These are phyloP conservation scores for Nemania abortiva DNA, from an alignment of 2,329 filamentous ascomycete species.

Conservation along the genomic window DNA sequence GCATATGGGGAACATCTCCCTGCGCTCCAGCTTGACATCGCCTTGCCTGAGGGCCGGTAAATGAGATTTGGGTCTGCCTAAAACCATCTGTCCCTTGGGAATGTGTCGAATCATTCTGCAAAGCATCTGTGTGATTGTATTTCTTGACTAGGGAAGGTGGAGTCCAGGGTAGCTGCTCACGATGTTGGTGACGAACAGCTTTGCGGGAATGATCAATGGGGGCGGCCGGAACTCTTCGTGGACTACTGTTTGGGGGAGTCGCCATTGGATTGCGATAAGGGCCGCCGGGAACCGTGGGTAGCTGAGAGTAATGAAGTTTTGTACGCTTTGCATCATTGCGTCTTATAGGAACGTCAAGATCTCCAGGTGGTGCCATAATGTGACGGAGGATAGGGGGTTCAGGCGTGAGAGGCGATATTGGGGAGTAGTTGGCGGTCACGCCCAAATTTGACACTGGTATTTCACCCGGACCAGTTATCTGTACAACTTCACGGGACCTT, in stretches of 20 bases:
- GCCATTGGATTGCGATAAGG: constrained; percentile 47
- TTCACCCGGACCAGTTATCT: constrained; percentile 49
- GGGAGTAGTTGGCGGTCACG: not conserved
- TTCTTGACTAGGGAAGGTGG: constrained; percentile 48
- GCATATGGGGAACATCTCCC: not conserved
- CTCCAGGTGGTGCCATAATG: constrained; percentile 45
- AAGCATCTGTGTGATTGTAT: not conserved
- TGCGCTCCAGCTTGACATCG: constrained; percentile 23
- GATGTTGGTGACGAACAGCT: constrained; percentile 33
- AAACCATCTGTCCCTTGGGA: constrained; percentile 30
- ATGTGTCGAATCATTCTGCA: not conserved
- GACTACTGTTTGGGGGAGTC: constrained; percentile 33
- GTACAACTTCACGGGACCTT: constrained; percentile 58
- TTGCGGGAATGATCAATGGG: constrained; percentile 17
- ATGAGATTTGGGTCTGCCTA: constrained; percentile 48
- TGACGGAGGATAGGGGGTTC: constrained; percentile 50
- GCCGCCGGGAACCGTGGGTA: constrained; percentile 39
- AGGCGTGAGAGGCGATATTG: constrained; percentile 36
- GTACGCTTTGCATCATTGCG: constrained; percentile 32
- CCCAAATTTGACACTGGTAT: not conserved
- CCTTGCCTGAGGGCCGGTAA: constrained; percentile 30
- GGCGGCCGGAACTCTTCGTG: constrained; percentile 8
- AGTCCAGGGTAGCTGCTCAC: constrained; percentile 46
- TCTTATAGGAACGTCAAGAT: constrained; percentile 47
- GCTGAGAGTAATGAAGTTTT: constrained; percentile 12